These are phyloP conservation scores for Hordeum marinum DNA, from an alignment of 176 grass and related monocot species.

Conservation along the genomic window DNA sequence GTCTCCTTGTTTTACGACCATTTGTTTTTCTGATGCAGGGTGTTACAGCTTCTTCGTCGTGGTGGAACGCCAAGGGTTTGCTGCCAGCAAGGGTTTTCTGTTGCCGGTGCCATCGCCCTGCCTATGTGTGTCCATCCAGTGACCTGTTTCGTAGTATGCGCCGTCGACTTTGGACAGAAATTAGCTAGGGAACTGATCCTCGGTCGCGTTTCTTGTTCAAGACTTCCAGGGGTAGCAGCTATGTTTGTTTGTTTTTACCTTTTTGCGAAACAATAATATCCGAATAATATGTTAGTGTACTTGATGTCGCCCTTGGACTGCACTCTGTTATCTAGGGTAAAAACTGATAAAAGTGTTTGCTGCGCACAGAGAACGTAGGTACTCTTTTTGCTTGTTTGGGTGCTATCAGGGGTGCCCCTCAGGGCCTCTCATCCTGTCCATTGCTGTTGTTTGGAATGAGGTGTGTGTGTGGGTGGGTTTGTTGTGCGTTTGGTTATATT, in stretches of 20 bases:
- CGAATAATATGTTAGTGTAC: background rate
- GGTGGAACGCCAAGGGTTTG: background rate
- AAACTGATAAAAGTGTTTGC: background rate
- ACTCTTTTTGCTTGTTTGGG: background rate
- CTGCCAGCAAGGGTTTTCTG: background rate
- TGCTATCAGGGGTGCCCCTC: background rate
- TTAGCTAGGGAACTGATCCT: background rate
- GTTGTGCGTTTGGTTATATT: no score
- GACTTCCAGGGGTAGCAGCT: slow-evolving; percentile 17
- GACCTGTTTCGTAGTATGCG: slow-evolving; percentile 10
- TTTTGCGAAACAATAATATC: background rate
- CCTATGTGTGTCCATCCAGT: background rate
- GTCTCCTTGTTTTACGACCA: background rate
- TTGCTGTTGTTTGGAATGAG: no score
- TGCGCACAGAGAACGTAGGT: background rate
- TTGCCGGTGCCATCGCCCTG: background rate
- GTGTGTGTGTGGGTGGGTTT: no score
- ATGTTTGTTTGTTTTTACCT: background rate
- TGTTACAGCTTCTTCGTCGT: slow-evolving; percentile 8
- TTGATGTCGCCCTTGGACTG: background rate
- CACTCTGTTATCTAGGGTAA: background rate
- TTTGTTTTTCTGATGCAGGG: slow-evolving; percentile 1
- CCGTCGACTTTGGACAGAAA: background rate
- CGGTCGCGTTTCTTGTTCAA: background rate
- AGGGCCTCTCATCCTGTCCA: no score